phyloP scores from a whole-genome alignment of 306 rosid genomes.

The Cyclanthera cordifolia region DNA sequence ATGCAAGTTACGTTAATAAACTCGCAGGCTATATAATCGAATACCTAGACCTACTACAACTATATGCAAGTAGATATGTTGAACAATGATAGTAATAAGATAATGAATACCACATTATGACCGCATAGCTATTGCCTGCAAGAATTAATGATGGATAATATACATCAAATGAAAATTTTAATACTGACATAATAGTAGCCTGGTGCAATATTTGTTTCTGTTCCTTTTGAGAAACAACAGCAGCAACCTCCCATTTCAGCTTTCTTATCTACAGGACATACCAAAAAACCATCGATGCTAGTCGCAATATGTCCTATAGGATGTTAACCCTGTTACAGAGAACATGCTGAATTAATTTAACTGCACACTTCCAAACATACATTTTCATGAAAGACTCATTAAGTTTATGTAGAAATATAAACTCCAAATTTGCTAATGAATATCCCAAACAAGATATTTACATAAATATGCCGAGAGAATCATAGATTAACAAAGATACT shows the following conservation, averaged over 20 bases:
- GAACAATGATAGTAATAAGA: neutral
- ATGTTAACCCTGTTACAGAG: slow-evolving; percentile 9
- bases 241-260: slow-evolving; percentile 83
- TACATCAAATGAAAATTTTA: slow-evolving; percentile 6
- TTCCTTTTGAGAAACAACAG: slow-evolving; percentile 53
- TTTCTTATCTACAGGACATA: slow-evolving; percentile 28
- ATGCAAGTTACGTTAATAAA: neutral
- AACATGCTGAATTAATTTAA: neutral
- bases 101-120: neutral
- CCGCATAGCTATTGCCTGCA: neutral
- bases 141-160: neutral
- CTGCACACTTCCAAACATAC: neutral
- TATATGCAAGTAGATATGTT: neutral
- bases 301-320: slow-evolving; percentile 29
- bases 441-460: too few relatives aligned
- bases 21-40: neutral
- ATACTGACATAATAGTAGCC: slow-evolving; percentile 50
- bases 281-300: slow-evolving; percentile 17
- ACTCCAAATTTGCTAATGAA: neutral
- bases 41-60: neutral
- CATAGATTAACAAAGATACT: slow-evolving; percentile 1
- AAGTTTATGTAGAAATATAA: neutral
- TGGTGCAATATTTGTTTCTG: slow-evolving; percentile 36
- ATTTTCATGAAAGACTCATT: neutral
- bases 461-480: neutral